These are phyloP conservation scores for Byssoonygena ceratinophila DNA, from an alignment of 2,329 filamentous ascomycete genomes.

Conservation along the genomic window DNA sequence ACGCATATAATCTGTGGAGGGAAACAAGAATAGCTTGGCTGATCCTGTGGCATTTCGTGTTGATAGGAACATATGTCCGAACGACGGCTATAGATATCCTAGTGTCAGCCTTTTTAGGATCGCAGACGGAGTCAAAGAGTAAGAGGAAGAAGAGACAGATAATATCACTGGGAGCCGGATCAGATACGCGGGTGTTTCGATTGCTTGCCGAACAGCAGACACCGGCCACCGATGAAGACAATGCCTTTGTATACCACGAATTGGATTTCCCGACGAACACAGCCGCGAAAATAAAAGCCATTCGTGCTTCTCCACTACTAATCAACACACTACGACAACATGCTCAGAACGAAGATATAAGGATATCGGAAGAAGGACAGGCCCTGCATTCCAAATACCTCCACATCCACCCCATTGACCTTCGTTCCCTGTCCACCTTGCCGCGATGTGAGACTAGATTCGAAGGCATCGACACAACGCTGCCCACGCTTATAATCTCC, in stretches of 20 bases:
- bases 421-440: conserved; percentile 47
- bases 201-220: conserved; percentile 43
- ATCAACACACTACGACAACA: conserved; percentile 26
- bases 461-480: conserved; percentile 41
- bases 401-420: conserved; percentile 56
- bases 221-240: conserved; percentile 25
- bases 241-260: conserved; percentile 68
- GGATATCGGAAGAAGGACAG: conserved; percentile 31
- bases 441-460: conserved; percentile 26
- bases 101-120: conserved; percentile 57
- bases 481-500: conserved; percentile 78
- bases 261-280: conserved; percentile 74
- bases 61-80: conserved; percentile 76
- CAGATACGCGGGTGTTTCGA: conserved; percentile 79
- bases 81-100: conserved; percentile 73
- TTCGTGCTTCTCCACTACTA: conserved; percentile 27
- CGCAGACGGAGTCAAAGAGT: conserved; percentile 16
- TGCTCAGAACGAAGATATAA: conserved; percentile 21
- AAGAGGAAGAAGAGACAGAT: conserved; percentile 54
- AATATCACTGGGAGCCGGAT: conserved; percentile 83
- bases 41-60: neutral
- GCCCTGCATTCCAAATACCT: conserved; percentile 40
- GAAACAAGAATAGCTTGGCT: neutral
- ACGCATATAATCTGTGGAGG: neutral
- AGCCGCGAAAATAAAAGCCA: conserved; percentile 49